These are phyloP conservation scores for Yamagishiella unicocca DNA, from an alignment of 139 green algal genomes.

Conservation along the genomic window DNA sequence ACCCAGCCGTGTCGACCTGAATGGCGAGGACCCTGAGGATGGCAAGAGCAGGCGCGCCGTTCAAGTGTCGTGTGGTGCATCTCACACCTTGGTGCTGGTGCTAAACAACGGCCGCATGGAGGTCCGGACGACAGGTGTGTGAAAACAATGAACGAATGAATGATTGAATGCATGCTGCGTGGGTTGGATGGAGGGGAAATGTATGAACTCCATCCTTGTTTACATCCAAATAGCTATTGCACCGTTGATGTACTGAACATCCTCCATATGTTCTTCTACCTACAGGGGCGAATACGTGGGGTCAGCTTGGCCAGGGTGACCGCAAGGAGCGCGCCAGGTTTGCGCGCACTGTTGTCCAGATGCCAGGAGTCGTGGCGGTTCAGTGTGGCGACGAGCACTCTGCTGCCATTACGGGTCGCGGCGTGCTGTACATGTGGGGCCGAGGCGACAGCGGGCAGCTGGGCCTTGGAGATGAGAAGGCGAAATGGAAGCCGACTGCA, in stretches of 20 bases:
- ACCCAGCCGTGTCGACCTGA: slow-evolving; percentile 45
- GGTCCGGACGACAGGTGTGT: slow-evolving; percentile 62
- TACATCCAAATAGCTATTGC: no score
- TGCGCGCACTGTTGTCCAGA: slow-evolving; percentile 46
- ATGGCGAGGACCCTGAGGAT: slow-evolving; percentile 40
- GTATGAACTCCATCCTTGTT: no score
- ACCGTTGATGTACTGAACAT: no score
- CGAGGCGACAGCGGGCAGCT: slow-evolving; percentile 85
- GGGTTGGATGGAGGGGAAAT: no score
- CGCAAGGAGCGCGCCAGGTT: slow-evolving; percentile 56
- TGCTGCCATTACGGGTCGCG: slow-evolving; percentile 67
- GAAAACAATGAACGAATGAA: background rate
- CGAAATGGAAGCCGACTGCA: slow-evolving; percentile 63
- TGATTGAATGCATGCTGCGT: no score
- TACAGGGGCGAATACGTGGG: slow-evolving; percentile 79
- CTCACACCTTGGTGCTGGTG: slow-evolving; percentile 75
- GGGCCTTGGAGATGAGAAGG: slow-evolving; percentile 74
- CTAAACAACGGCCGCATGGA: slow-evolving; percentile 61
- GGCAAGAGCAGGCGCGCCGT: slow-evolving; percentile 64
- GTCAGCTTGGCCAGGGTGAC: slow-evolving; percentile 84
- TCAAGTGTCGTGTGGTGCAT: slow-evolving; percentile 72
- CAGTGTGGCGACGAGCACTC: slow-evolving; percentile 79
- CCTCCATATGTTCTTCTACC: no score
- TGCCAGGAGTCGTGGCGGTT: slow-evolving; percentile 63
- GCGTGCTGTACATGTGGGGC: slow-evolving; percentile 84